Evolutionary conservation across 352 stramenopile species (phyloP).

Genomic region (Pythium coloratum): DNA sequence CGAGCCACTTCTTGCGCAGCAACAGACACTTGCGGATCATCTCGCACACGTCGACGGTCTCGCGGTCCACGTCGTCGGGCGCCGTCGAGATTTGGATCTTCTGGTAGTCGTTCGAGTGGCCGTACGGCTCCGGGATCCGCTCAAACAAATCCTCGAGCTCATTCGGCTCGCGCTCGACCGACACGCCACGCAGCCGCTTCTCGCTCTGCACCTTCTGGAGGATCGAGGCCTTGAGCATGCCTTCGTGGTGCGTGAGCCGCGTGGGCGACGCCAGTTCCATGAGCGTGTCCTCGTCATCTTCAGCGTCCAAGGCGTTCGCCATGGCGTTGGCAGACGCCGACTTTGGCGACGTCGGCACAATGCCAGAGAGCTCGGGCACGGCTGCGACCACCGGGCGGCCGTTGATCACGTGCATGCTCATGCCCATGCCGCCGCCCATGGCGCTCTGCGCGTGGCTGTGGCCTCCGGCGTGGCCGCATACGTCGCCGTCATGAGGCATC

Average conservation of each 20-base stretch:
- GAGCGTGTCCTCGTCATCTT: constrained; percentile 28
- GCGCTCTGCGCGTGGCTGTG: constrained; percentile 11
- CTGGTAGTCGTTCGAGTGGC: constrained; percentile 64
- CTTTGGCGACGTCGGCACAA: constrained; percentile 28
- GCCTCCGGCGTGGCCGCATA: constrained; percentile 20
- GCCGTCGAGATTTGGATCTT: constrained; percentile 74
- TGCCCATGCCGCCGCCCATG: neutral
- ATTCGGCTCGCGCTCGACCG: constrained; percentile 34
- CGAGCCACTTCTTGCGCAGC: constrained; percentile 74
- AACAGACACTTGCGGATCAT: constrained; percentile 77
- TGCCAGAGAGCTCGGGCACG: constrained; percentile 7
- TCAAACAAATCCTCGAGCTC: constrained; percentile 71
- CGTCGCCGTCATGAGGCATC: constrained; percentile 26
- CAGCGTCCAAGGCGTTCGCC: constrained; percentile 19
- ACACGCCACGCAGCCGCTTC: constrained; percentile 64
- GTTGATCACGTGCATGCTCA: constrained; percentile 30
- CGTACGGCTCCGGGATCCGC: constrained; percentile 76
- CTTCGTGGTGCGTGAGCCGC: constrained; percentile 52
- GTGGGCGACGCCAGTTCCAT: constrained; percentile 16
- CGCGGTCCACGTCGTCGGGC: constrained; percentile 65
- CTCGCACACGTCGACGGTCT: constrained; percentile 78
- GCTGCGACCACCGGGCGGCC: constrained; percentile 17
- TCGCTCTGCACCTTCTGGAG: constrained; percentile 75
- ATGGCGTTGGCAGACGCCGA: constrained; percentile 23
- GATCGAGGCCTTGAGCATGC: constrained; percentile 69